Evolutionary conservation across 441 rosid species (phyloP).

Genomic region (Raphanus hybrid): DNA sequence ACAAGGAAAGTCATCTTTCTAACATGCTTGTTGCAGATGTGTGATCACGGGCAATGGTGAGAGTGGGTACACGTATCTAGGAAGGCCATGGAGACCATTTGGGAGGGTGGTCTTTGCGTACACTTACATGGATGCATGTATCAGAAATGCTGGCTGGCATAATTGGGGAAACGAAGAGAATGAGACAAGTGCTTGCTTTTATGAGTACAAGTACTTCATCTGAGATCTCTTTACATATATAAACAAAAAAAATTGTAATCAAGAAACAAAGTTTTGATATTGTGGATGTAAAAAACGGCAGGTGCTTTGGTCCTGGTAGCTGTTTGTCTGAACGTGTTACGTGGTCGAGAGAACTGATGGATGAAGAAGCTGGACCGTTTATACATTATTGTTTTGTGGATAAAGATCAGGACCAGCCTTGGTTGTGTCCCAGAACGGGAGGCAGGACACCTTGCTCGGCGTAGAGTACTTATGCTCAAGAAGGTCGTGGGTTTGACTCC

Average conservation of each 20-base stretch:
- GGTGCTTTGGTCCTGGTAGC: slow-evolving; percentile 94
- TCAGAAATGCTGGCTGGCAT: slow-evolving; percentile 79
- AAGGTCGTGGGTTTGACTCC: too few species aligned
- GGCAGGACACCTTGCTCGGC: slow-evolving; percentile 75
- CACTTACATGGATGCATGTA: slow-evolving; percentile 83
- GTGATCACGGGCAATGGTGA: slow-evolving; percentile 93
- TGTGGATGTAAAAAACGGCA: slow-evolving; percentile 30
- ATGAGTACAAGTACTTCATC: slow-evolving; percentile 75
- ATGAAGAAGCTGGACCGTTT: slow-evolving; percentile 87
- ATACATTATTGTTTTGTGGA: slow-evolving; percentile 76
- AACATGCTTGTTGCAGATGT: slow-evolving; percentile 57
- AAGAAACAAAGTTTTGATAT: too few species aligned
- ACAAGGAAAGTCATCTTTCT: too few species aligned
- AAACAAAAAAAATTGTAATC: background rate
- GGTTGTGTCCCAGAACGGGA: slow-evolving; percentile 88
- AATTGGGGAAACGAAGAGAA: slow-evolving; percentile 97
- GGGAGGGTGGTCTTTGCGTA: slow-evolving; percentile 93
- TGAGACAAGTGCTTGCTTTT: slow-evolving; percentile 94
- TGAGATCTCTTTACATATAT: slow-evolving; percentile 34
- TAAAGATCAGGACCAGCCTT: slow-evolving; percentile 74
- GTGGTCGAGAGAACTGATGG: slow-evolving; percentile 90
- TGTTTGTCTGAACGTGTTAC: slow-evolving; percentile 73
- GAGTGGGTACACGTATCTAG: slow-evolving; percentile 66
- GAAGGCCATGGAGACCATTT: slow-evolving; percentile 99
- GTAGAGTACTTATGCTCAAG: slow-evolving; percentile 32